A percentile compares a stretch with the other conserved stretches of the same genome.
Conservation (phyloP, 805 yeast genomes). For the Schwanniomyces vanrijiae region DNA sequence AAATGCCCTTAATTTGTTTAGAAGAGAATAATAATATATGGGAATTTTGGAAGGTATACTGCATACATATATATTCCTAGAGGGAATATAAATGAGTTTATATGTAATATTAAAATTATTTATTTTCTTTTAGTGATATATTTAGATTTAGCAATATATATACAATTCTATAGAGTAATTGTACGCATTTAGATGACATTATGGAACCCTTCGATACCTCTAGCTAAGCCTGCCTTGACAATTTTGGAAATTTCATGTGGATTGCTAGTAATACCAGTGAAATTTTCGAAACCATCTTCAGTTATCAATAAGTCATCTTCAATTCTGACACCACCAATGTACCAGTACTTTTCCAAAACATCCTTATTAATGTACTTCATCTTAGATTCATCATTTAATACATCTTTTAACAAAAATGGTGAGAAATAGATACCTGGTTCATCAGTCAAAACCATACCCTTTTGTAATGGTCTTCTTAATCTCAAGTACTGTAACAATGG, state of each 20-base stretch:
- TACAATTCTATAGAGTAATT: background rate
- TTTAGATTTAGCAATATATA: background rate
- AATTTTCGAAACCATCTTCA: slow-evolving; percentile 70
- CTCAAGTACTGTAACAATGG: slow-evolving; percentile 76
- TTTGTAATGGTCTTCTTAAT: slow-evolving; percentile 67
- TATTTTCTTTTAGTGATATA: no score
- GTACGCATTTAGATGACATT: slow-evolving; percentile 27
- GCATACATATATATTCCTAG: no score
- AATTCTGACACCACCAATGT: slow-evolving; percentile 95
- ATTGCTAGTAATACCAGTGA: slow-evolving; percentile 82
- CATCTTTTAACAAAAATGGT: slow-evolving; percentile 71
- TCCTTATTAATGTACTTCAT: slow-evolving; percentile 60
- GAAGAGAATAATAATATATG: no score
- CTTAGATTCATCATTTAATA: slow-evolving; percentile 48
- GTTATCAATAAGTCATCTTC: slow-evolving; percentile 91
- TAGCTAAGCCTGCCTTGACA: slow-evolving; percentile 66
- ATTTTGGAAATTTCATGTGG: slow-evolving; percentile 79
- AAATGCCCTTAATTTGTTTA: no score
- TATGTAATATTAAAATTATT: no score
- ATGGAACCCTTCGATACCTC: slow-evolving; percentile 67
- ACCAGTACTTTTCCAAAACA: slow-evolving; percentile 74
- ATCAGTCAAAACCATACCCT: slow-evolving; percentile 86
- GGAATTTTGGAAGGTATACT: no score
- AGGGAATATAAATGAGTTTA: no score
- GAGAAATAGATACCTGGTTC: slow-evolving; percentile 96